Percentiles rank a stretch among this genome's conserved stretches.
These are phyloP conservation scores for Acacia melanoxylon DNA, from an alignment of 306 rosid genomes.

Conservation along the genomic window DNA sequence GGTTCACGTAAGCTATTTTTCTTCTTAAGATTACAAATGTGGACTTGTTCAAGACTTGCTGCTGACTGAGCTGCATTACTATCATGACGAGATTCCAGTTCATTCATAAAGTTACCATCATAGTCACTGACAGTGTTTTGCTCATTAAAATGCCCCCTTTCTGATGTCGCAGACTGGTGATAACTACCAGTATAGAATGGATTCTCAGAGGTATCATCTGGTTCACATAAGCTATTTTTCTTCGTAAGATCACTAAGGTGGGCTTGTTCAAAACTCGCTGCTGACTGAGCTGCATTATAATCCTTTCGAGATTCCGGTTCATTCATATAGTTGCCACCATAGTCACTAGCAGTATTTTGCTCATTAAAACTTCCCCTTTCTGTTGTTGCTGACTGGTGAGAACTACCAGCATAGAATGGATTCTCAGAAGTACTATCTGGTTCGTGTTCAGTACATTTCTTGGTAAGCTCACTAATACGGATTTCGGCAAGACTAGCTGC, in stretches of 20 bases:
- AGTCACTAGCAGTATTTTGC: conserved; percentile 31
- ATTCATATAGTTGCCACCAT: conserved; percentile 2
- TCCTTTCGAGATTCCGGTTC: background rate
- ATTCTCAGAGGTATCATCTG: conserved; percentile 52
- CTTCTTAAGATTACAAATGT: conserved; percentile 67
- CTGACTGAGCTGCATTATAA: conserved; percentile 64
- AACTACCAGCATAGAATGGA: conserved; percentile 50
- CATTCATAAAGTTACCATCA: background rate
- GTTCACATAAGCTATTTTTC: conserved; percentile 33
- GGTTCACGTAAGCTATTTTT: conserved; percentile 45
- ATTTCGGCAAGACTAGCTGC: conserved; percentile 58
- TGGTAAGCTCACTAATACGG: conserved; percentile 72
- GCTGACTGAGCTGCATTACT: conserved; percentile 70
- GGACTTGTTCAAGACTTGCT: conserved; percentile 81
- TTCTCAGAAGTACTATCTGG: conserved; percentile 53
- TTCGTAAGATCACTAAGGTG: conserved; percentile 71
- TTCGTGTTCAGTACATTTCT: conserved; percentile 47
- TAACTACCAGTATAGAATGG: conserved; percentile 51
- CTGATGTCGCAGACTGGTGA: conserved; percentile 35
- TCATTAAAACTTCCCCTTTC: conserved; percentile 38
- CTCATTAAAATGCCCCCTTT: conserved; percentile 33
- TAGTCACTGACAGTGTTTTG: conserved; percentile 34
- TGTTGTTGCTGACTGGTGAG: conserved; percentile 31
- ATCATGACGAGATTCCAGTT: background rate
- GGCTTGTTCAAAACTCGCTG: conserved; percentile 51